Evolutionary conservation across 2,329 filamentous ascomycete genomes (phyloP), one percentile per base, ranked within the genome.

Genomic region (Nigrospora sphaerica): DNA sequence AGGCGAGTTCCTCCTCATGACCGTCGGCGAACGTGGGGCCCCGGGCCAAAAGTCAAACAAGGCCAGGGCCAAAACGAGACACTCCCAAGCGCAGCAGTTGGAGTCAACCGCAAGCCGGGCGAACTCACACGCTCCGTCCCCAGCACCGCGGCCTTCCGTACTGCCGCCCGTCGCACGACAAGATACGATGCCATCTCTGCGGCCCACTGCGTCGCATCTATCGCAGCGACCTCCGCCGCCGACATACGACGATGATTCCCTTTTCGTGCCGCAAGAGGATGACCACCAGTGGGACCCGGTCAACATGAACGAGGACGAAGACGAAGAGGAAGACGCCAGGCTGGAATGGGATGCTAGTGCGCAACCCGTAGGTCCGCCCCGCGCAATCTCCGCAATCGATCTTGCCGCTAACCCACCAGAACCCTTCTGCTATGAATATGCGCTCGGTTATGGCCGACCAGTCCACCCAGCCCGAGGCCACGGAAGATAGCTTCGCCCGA

Each of bases 1-100:
- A 34, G 88, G 83, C 62, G 84, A 91, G 53, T 91, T 90, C 55
- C 85, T 89, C 38, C 75, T 92, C 49, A 91, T 90, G 86, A 92
- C 87, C 1, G 81, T 86, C 10, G 87, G 86, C 13, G 85, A 89
- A 53, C 72, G 74, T 48, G 71, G 66, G 28, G 74, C 72, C 39
- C 63, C 70, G 6, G 62, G 61, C 12, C 73, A 73, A 49, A 76
- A 71, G 57, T 69, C 68, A 39, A 77, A 71, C 52, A 77, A 61
- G 49, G 44, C 58, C 7, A 60, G 60, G 28, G 52, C 57, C 16
- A 64, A 70, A 49, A 62, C 65, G 39, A 77, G 72, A 53, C 61
- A 63, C 31, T 58, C 63, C 18, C 56, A 62, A 13, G 61, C 62
- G 4, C 70, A 71, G 13, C 69, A 67, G 39, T 64, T 79, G 32